Percentiles rank a stretch among this genome's conserved stretches.
Conservation (phyloP, 1,139 yeast genomes). For the Pneumocystis carinii region DNA sequence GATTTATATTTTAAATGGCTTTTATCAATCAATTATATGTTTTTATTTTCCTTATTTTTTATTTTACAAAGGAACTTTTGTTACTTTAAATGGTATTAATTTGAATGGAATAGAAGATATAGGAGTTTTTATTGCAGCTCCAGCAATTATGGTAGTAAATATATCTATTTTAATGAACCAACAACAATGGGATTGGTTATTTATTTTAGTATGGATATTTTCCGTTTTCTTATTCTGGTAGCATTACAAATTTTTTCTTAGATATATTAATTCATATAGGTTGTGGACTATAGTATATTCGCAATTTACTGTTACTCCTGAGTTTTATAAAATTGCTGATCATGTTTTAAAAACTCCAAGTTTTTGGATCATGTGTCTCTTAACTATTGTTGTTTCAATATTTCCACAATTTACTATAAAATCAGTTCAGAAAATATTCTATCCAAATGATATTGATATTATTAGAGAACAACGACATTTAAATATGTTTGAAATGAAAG, state of each 20-base stretch:
- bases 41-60: constrained; percentile 77
- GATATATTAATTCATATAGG: not conserved
- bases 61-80: constrained; percentile 42
- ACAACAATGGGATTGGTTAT: constrained; percentile 89
- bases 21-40: constrained; percentile 72
- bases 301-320: constrained; percentile 40
- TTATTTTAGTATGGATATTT: constrained; percentile 43
- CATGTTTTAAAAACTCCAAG: constrained; percentile 55
- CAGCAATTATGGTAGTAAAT: constrained; percentile 70
- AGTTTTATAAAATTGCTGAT: constrained; percentile 62
- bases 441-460: constrained; percentile 72
- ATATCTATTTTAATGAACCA: constrained; percentile 66
- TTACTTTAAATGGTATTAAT: constrained; percentile 46
- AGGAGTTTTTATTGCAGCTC: constrained; percentile 66
- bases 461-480: constrained; percentile 45
- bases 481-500: constrained; percentile 16
- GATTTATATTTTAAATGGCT: constrained; percentile 69
- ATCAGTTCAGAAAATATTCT: constrained; percentile 42
- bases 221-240: constrained; percentile 44
- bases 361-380: constrained; percentile 70
- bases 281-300: constrained; percentile 88
- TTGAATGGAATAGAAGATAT: constrained; percentile 74
- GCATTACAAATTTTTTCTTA: not conserved
- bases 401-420: constrained; percentile 64
- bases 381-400: constrained; percentile 58